Conservation (phyloP, 192 early-diverging fungal species). For the Podila epigama region DNA sequence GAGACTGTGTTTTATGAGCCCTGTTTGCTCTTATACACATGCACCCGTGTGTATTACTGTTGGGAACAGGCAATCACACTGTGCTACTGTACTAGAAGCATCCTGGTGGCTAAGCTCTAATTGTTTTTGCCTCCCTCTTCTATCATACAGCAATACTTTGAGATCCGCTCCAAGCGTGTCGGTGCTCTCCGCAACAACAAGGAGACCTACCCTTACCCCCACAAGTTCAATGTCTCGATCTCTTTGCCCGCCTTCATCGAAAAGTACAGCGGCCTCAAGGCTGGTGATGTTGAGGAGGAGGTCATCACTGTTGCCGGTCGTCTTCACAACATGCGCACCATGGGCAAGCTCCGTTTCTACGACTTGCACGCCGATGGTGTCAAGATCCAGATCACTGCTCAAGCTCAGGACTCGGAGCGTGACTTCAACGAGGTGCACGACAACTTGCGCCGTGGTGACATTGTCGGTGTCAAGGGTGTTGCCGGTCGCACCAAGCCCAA, state of each 20-base stretch:
- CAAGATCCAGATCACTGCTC: constrained; percentile 96
- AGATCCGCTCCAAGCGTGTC: constrained; percentile 89
- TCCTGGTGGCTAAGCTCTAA: background rate
- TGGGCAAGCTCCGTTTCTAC: constrained; percentile 95
- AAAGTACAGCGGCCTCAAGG: constrained; percentile 76
- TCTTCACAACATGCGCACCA: constrained; percentile 95
- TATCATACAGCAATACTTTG: constrained; percentile 88
- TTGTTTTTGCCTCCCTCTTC: background rate
- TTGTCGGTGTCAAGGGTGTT: constrained; percentile 91
- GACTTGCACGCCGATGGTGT: constrained; percentile 93
- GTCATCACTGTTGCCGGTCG: constrained; percentile 87
- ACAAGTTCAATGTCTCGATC: constrained; percentile 96
- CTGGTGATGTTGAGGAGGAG: constrained; percentile 73
- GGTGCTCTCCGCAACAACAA: constrained; percentile 81
- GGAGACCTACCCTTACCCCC: constrained; percentile 91
- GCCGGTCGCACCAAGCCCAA: constrained; percentile 89
- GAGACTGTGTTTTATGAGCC: no score
- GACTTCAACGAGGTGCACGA: constrained; percentile 85
- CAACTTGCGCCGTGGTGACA: constrained; percentile 90
- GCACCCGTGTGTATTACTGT: no score
- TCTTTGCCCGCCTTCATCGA: constrained; percentile 87
- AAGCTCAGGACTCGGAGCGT: constrained; percentile 68
- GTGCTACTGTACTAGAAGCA: no score
- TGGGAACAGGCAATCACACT: no score
- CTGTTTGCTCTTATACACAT: no score